These are phyloP conservation scores for Cyberlindnera euphorbiae DNA, from an alignment of 805 yeast genomes.

Conservation along the genomic window DNA sequence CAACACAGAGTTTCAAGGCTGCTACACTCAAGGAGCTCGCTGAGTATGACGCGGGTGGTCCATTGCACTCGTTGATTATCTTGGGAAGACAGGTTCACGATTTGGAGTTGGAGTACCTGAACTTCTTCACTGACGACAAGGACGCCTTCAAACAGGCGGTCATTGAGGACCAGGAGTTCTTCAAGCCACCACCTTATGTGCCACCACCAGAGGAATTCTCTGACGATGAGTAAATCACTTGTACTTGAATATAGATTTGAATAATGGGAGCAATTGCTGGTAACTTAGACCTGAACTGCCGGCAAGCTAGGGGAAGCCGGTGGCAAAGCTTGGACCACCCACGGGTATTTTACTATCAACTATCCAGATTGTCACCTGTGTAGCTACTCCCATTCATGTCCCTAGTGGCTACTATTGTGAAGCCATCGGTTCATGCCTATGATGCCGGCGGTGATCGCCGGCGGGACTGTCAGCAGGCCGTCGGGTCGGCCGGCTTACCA, in stretches of 20 bases:
- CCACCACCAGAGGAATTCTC: constrained; percentile 39
- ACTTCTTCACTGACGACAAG: constrained; percentile 66
- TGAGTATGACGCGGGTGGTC: constrained; percentile 87
- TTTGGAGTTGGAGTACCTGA: constrained; percentile 78
- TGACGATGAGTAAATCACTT: constrained; percentile 15
- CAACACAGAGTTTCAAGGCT: constrained; percentile 75
- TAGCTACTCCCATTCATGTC: too few relatives aligned
- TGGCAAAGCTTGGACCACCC: too few relatives aligned
- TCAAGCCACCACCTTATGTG: constrained; percentile 68
- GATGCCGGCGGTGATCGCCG: too few relatives aligned
- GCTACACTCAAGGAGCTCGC: constrained; percentile 76
- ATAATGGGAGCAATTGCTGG: background rate
- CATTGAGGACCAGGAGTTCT: constrained; percentile 56
- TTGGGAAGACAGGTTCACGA: constrained; percentile 94
- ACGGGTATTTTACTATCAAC: too few relatives aligned
- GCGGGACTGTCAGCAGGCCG: too few relatives aligned
- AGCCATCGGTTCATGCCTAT: too few relatives aligned
- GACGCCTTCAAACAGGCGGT: constrained; percentile 42
- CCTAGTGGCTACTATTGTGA: too few relatives aligned
- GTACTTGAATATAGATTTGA: too few relatives aligned
- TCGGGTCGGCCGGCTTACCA: too few relatives aligned
- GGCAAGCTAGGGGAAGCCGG: too few relatives aligned
- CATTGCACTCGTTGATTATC: constrained; percentile 86
- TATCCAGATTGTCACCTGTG: too few relatives aligned
- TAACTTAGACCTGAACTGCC: too few relatives aligned